Evolutionary conservation across 371 early-diverging fungal species (phyloP).

Genomic region (Furculomyces boomerangus): DNA sequence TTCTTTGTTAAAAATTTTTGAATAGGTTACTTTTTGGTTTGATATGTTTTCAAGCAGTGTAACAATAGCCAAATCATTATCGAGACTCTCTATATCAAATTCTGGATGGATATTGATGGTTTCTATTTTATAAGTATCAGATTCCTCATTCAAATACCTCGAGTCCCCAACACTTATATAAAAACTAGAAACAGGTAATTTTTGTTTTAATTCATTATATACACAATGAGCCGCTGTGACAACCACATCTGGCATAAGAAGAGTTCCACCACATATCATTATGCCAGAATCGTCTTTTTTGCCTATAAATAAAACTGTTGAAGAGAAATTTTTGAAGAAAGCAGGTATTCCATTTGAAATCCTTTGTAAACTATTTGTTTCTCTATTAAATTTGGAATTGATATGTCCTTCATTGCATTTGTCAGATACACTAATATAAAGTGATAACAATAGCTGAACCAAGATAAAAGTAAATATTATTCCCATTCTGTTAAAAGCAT

Average conservation of each 20-base stretch:
- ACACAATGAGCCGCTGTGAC: conserved; percentile 19
- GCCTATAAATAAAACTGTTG: not conserved
- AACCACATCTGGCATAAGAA: conserved; percentile 13
- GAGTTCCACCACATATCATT: conserved; percentile 13
- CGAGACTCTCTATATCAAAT: conserved; percentile 6
- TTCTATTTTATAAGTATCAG: conserved; percentile 4
- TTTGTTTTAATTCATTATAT: not conserved
- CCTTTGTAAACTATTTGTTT: too few species aligned
- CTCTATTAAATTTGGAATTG: too few species aligned
- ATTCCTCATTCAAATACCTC: not conserved
- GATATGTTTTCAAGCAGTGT: conserved; percentile 6
- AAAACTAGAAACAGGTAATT: not conserved
- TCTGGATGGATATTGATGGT: conserved; percentile 10
- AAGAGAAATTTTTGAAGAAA: not conserved
- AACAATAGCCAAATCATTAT: conserved; percentile 16
- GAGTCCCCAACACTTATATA: not conserved
- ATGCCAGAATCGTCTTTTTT: not conserved
- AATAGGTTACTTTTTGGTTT: conserved; percentile 1
- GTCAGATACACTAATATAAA: too few species aligned
- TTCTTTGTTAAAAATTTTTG: conserved; percentile 10
- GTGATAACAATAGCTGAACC: too few species aligned
- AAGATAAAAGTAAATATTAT: too few species aligned
- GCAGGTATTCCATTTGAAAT: not conserved
- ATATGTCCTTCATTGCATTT: too few species aligned
- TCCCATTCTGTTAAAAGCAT: too few species aligned